These are phyloP conservation scores for Colletotrichum sp. DNA, from an alignment of 2,329 filamentous ascomycete genomes.

Conservation along the genomic window DNA sequence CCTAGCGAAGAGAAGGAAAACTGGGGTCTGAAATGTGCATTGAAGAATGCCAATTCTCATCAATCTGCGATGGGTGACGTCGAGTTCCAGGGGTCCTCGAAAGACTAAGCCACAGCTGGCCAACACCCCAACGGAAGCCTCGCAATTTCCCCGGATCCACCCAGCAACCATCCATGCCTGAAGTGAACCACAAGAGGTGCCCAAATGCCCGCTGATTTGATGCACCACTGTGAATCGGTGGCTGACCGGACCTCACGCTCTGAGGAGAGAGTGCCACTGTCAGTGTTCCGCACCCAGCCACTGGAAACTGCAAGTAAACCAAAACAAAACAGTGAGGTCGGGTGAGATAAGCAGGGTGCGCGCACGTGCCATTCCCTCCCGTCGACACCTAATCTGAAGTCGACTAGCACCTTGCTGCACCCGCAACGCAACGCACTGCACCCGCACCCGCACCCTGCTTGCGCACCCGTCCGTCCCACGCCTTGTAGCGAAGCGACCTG, in stretches of 20 bases:
- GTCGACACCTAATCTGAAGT: neutral
- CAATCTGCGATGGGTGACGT: conserved; percentile 8
- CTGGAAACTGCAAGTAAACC: neutral
- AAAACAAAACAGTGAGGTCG: neutral
- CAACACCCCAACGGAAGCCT: neutral
- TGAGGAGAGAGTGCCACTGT: neutral
- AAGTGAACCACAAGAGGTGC: neutral
- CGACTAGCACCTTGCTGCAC: neutral
- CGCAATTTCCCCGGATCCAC: conserved; percentile 20
- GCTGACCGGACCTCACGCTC: neutral
- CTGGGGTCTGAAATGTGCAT: neutral
- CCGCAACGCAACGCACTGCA: neutral
- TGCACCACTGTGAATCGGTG: neutral
- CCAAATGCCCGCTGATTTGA: neutral
- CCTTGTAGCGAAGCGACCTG: neutral
- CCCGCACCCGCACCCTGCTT: conserved; percentile 4
- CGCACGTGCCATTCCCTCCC: neutral
- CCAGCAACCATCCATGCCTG: neutral
- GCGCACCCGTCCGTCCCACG: neutral
- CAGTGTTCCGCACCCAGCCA: neutral
- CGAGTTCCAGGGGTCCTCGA: neutral
- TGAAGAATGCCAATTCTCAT: neutral
- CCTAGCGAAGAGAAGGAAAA: neutral
- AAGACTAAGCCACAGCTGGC: conserved; percentile 8
- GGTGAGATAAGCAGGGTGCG: neutral